These are phyloP conservation scores for Zychaea mexicana DNA, from an alignment of 371 early-diverging fungal genomes.

Conservation along the genomic window DNA sequence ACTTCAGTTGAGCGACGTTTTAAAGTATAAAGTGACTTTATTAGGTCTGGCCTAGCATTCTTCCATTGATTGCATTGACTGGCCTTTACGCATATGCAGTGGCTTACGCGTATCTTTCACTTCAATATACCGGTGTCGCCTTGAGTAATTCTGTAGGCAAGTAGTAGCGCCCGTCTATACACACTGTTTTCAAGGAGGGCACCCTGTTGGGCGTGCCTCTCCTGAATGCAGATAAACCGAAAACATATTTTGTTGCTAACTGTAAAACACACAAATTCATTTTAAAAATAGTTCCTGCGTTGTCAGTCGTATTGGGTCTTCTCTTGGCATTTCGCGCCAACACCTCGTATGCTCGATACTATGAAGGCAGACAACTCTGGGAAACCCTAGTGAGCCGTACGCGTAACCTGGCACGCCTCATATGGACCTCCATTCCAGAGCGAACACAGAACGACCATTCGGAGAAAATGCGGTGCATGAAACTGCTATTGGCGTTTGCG, in stretches of 20 bases:
- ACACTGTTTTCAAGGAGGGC: too few species aligned
- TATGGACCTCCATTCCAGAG: constrained; percentile 67
- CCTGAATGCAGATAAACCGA: too few species aligned
- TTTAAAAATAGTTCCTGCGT: constrained; percentile 48
- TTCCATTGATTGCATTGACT: constrained; percentile 30
- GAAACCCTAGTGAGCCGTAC: constrained; percentile 56
- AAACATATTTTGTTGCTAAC: background rate
- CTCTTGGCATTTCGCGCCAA: constrained; percentile 80
- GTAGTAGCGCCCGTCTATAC: background rate
- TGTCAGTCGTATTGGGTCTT: constrained; percentile 70
- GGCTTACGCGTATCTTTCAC: constrained; percentile 28
- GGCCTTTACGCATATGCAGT: constrained; percentile 31
- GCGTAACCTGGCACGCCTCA: constrained; percentile 62
- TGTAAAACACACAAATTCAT: background rate
- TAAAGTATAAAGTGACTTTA: background rate
- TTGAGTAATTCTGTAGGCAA: constrained; percentile 44
- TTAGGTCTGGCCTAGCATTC: constrained; percentile 40
- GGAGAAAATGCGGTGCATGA: constrained; percentile 75
- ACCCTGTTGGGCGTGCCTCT: background rate
- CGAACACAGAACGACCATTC: constrained; percentile 48
- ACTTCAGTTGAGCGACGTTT: too few species aligned
- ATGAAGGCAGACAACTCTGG: constrained; percentile 75
- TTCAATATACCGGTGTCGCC: constrained; percentile 31
- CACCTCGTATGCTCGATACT: constrained; percentile 78
- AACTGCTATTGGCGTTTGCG: constrained; percentile 71